Conservation (phyloP, 495 filamentous ascomycete species). For the Amphirosellinia nigrospora region DNA sequence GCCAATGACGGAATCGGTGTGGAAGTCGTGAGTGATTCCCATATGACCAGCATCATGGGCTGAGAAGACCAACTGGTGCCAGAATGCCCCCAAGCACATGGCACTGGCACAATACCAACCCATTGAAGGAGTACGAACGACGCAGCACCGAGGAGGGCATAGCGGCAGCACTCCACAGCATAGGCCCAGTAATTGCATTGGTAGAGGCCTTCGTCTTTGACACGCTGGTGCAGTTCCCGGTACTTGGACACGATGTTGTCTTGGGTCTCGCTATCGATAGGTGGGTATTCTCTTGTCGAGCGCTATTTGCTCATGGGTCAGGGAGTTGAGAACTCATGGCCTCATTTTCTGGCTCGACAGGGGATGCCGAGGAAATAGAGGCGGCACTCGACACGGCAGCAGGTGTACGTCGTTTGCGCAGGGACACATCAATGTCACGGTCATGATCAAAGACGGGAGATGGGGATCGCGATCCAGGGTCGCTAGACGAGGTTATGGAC, state of each 20-base stretch:
- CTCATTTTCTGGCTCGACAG: conserved; percentile 48
- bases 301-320: conserved; percentile 76
- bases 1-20: conserved; percentile 80
- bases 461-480: conserved; percentile 55
- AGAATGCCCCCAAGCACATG: conserved; percentile 80
- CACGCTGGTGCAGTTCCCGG: conserved; percentile 70
- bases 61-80: conserved; percentile 95
- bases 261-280: conserved; percentile 77
- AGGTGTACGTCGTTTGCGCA: conserved; percentile 32
- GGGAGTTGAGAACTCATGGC: conserved; percentile 68
- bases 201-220: conserved; percentile 78
- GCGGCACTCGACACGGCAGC: conserved; percentile 35
- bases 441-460: conserved; percentile 77
- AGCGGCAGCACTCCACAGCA: conserved; percentile 75
- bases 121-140: conserved; percentile 68
- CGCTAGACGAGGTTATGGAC: conserved; percentile 41
- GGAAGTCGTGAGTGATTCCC: conserved; percentile 92
- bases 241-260: conserved; percentile 81
- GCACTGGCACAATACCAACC: conserved; percentile 78
- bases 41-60: conserved; percentile 98
- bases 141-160: conserved; percentile 69
- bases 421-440: conserved; percentile 54
- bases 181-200: conserved; percentile 87
- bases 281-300: conserved; percentile 85
- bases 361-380: conserved; percentile 50